phyloP scores from a whole-genome alignment of 768 basidiomycete species.

The Boletus edulis region DNA sequence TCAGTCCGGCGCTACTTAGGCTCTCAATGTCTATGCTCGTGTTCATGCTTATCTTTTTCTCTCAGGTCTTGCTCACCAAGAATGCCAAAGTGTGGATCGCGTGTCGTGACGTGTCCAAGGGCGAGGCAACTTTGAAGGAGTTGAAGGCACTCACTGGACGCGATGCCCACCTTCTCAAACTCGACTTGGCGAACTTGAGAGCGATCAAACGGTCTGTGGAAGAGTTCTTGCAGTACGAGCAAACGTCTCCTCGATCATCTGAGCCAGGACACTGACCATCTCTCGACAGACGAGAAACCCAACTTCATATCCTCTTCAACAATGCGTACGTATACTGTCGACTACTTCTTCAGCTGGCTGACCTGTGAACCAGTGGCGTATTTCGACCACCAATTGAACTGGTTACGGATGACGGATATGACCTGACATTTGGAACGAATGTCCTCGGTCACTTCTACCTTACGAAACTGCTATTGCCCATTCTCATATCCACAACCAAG shows the following conservation, averaged over 20 bases:
- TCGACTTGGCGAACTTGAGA: constrained; percentile 34
- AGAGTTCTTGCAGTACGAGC: constrained; percentile 28
- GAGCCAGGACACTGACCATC: constrained; percentile 23
- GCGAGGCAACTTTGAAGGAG: constrained; percentile 36
- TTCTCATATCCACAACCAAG: constrained; percentile 23
- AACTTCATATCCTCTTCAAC: constrained; percentile 11
- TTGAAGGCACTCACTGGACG: constrained; percentile 37
- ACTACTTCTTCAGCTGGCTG: background rate
- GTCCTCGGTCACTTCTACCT: constrained; percentile 11
- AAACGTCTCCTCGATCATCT: constrained; percentile 23
- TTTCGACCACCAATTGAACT: background rate
- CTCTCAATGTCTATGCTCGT: background rate
- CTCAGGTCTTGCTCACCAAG: constrained; percentile 12
- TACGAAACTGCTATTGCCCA: constrained; percentile 6
- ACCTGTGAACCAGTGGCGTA: background rate
- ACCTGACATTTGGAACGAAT: constrained; percentile 6
- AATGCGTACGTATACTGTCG: background rate
- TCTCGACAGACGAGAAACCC: constrained; percentile 1
- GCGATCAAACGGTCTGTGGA: constrained; percentile 29
- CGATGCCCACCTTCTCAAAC: constrained; percentile 27
- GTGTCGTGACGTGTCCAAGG: constrained; percentile 38
- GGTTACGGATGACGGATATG: constrained; percentile 10
- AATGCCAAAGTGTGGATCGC: constrained; percentile 46
- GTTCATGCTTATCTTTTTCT: background rate
- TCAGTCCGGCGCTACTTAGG: background rate